Evolutionary conservation across 352 stramenopile species (phyloP).

Genomic region (Nothophytophthora sp.): DNA sequence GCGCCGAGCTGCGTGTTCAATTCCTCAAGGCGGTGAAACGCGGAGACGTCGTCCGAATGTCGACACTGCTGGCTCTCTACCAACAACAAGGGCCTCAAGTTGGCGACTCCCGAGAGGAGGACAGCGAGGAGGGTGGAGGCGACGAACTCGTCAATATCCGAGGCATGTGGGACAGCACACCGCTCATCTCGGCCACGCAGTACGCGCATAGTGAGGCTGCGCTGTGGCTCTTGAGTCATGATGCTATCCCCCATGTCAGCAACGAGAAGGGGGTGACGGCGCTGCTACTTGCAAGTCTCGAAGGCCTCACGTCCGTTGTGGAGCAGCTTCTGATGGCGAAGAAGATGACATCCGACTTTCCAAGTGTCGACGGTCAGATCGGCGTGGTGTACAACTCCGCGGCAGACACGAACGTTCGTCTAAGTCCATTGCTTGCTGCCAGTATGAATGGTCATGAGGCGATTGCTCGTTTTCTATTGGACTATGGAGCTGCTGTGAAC

Average conservation of each 20-base stretch:
- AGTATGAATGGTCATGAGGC: constrained; percentile 75
- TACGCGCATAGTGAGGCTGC: constrained; percentile 59
- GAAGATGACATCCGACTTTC: not conserved
- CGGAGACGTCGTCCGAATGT: constrained; percentile 45
- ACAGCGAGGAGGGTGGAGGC: constrained; percentile 14
- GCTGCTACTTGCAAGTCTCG: constrained; percentile 68
- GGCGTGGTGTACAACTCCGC: constrained; percentile 76
- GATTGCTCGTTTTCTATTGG: constrained; percentile 50
- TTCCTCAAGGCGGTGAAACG: constrained; percentile 73
- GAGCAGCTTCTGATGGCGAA: constrained; percentile 35
- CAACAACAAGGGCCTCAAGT: constrained; percentile 6
- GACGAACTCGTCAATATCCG: constrained; percentile 57
- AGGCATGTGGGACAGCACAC: constrained; percentile 86
- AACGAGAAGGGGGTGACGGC: constrained; percentile 80
- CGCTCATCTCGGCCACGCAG: constrained; percentile 74
- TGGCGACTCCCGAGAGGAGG: constrained; percentile 11
- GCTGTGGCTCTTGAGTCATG: constrained; percentile 53
- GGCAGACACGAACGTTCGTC: constrained; percentile 56
- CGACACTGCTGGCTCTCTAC: constrained; percentile 22
- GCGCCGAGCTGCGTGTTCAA: constrained; percentile 55
- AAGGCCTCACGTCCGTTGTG: constrained; percentile 53
- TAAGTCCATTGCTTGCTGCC: constrained; percentile 60
- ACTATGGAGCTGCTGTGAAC: constrained; percentile 27
- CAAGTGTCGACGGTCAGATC: constrained; percentile 44
- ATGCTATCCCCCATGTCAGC: constrained; percentile 37